Conservation (phyloP, 345 rosid genomes). For the Reutealis trisperma region DNA sequence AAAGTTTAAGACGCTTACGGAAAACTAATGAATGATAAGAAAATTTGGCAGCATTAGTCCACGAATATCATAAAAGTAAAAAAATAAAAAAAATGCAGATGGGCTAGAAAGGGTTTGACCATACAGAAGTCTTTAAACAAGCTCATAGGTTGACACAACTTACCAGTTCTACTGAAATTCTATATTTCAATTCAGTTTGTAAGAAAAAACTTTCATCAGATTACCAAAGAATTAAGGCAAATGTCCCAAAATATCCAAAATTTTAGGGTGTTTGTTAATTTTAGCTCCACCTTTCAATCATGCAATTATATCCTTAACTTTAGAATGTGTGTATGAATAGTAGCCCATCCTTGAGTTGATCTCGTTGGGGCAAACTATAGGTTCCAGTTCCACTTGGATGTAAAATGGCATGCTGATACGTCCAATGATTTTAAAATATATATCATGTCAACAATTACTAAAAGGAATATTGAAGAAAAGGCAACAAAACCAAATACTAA, state of each 20-base stretch:
- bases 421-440: too few relatives aligned
- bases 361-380: too few relatives aligned
- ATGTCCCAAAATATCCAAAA: too few relatives aligned
- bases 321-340: too few relatives aligned
- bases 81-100: background rate
- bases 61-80: background rate
- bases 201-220: background rate
- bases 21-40: conserved; percentile 7
- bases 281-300: too few relatives aligned
- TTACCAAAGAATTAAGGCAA: background rate
- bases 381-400: too few relatives aligned
- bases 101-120: background rate
- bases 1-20: conserved; percentile 44
- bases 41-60: background rate
- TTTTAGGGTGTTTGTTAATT: too few relatives aligned
- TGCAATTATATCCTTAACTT: too few relatives aligned
- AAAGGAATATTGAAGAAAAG: background rate
- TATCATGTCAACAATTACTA: too few relatives aligned
- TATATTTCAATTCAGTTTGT: background rate
- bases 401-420: too few relatives aligned
- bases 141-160: background rate
- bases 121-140: background rate
- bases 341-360: too few relatives aligned
- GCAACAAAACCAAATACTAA: too few relatives aligned
- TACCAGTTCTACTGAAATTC: background rate